Evolutionary conservation across 805 yeast genomes (phyloP), one percentile per base, ranked within the genome.

Genomic region (Candida broadrunensis): DNA sequence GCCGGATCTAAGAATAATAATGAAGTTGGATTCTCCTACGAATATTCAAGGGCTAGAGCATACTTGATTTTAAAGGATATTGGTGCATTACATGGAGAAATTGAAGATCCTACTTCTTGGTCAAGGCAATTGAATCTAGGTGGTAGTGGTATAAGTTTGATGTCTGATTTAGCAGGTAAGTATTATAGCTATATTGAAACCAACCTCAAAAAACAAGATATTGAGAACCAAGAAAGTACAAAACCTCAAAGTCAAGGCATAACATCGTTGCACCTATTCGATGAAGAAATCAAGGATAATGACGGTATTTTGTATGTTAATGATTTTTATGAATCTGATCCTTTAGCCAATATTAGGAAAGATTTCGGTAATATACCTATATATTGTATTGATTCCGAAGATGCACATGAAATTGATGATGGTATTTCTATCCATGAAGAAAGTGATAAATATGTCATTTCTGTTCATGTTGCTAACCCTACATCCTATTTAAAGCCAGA

Each of bases 331-430:
- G 40, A 35, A 1, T 26, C 41, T 2, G 75, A 70, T 43, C 71
- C 72, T 0, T 41, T 61, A 37, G 41, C 42, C 2, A 17, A 21
- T 2, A 44, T 56, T 2, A 63, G 84, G 49, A 48, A 48, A n/a
- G 70, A 70, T 20, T 76, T 72, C 47, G 61, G 61, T 0, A 62
- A 71, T 34, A 53, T 74, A 11, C 73, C 77, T 0, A 81, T 89
- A 1, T 91, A 80, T 57, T 89, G 97, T 61, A 88, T 91, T 43
- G 99, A 93, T 62, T 73, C 83, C 2, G 77, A 69, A 3, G 73
- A 72, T 32, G 96, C 98, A 0, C 83, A 84, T 49, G 98, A 93
- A 60, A 85, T 93, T 44, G 99, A 91, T 60, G 99, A 91, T 61
- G 99, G 97, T 35, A 72, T 91, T 20, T 79, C 96, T 1, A 67